Base-by-base conservation (phyloP, 208 protist genomes). In the Crithidia mellificae region DNA sequence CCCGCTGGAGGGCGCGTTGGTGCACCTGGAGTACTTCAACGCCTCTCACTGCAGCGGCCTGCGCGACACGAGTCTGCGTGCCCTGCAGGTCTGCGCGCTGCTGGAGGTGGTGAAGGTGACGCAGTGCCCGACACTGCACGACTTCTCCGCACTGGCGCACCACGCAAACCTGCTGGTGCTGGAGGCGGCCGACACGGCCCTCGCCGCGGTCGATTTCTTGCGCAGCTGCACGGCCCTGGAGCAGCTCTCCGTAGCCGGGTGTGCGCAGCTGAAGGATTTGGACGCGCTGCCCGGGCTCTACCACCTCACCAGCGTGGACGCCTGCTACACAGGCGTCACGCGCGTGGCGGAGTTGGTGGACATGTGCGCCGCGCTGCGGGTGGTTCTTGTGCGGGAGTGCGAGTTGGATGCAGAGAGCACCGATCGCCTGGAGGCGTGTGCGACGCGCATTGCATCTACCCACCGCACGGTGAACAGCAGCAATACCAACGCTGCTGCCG, bases 81-180 rank as follows among this genome's bases (percentile, higher is more conserved):
- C 29, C 7, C 63, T 59, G 7, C 25, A 22, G 30, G 41, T 9
- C 14, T 61, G 38, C 22, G 4, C 27, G 17, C 36, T 61, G 52
- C 63, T 68, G 52, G 52, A 59, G 39, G 53, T 43, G 34, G 41
- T 68, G 53, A 56, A 63, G 39, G 46, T 68, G 32, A 68, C 30
- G 22, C 24, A 62, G 41, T 68, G 61, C 20, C 27, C 53, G 2
- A 15, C 24, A 17, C 17, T 68, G 19, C 14, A 5, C 15, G 59
- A 68, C 43, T 49, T 68, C 6, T 39, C 51, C 1, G 63, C 63
- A 11, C 63, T 68, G 25, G 5, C 38, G n/a, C 36, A 56, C n/a
- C 51, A 61, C 27, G 34, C 36, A 8, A 61, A 59, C 32, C 63
- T 68, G 29, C 14, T 27, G 5, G 41, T 51, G 9, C 39, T 68